A percentile compares a stretch with the other conserved stretches of the same genome.
These are phyloP conservation scores for Ceratocystis destructans DNA, from an alignment of 2,329 filamentous ascomycete species.

Conservation along the genomic window DNA sequence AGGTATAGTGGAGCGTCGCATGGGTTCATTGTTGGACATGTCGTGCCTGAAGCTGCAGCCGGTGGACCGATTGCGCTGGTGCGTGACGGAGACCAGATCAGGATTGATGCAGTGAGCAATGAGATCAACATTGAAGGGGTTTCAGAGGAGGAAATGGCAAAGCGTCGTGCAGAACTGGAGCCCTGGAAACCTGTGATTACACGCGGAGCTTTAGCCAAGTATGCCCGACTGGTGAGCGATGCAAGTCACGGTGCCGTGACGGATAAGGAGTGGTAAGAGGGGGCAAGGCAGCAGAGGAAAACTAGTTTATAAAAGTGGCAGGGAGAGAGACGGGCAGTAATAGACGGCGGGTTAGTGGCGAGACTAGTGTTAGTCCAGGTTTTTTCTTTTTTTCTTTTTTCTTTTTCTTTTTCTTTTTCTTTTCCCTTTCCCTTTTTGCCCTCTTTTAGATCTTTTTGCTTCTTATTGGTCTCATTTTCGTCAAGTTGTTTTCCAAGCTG, in stretches of 20 bases:
- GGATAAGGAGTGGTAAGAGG: constrained; percentile 34
- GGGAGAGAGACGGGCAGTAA: not conserved
- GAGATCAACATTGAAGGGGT: constrained; percentile 53
- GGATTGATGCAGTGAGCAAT: constrained; percentile 74
- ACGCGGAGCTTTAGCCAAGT: constrained; percentile 79
- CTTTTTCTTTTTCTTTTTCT: not conserved
- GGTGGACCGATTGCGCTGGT: constrained; percentile 83
- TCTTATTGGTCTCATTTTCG: no score
- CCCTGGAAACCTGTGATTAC: constrained; percentile 58
- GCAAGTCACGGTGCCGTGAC: constrained; percentile 86
- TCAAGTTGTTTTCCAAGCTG: no score
- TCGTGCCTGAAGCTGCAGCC: constrained; percentile 77
- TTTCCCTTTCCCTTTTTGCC: not conserved
- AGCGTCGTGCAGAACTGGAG: constrained; percentile 53
- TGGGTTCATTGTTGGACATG: constrained; percentile 87
- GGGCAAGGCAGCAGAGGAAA: not conserved
- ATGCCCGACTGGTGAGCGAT: constrained; percentile 75
- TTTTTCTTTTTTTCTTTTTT: not conserved
- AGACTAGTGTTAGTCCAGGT: not conserved
- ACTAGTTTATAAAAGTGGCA: not conserved
- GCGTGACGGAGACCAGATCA: constrained; percentile 63
- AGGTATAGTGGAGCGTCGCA: constrained; percentile 79
- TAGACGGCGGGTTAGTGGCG: not conserved
- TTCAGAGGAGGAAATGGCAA: constrained; percentile 53
- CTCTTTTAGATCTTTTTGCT: not conserved